These are phyloP conservation scores for Camellia granthamiana DNA, from an alignment of 148 eudicot species.

Conservation along the genomic window DNA sequence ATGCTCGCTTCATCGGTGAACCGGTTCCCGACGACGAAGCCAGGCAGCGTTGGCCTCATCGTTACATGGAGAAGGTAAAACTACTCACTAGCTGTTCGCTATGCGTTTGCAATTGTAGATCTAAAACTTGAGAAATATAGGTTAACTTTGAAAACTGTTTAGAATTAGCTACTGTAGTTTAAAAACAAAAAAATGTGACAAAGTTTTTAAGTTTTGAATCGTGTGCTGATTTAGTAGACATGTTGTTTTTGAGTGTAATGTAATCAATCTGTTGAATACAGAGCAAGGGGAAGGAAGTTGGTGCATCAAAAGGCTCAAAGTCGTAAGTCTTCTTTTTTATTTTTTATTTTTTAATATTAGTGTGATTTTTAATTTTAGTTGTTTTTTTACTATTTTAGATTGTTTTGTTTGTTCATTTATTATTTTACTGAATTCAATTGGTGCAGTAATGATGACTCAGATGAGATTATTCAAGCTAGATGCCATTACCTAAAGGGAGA, in stretches of 20 bases:
- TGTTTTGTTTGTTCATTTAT: neutral
- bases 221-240: neutral
- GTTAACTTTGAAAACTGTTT: no score
- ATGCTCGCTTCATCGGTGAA: constrained; percentile 38
- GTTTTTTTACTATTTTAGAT: neutral
- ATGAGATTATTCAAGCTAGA: constrained; percentile 30
- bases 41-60: constrained; percentile 45
- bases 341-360: neutral
- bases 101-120: neutral
- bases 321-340: neutral
- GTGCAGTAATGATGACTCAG: constrained; percentile 24
- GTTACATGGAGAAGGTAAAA: constrained; percentile 29
- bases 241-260: neutral
- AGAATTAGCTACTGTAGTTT: no score
- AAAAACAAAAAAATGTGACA: no score
- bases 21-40: constrained; percentile 42
- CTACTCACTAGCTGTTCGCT: neutral
- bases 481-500: constrained; percentile 47
- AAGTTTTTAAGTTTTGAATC: no score
- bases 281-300: neutral
- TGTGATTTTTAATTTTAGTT: neutral
- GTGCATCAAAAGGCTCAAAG: neutral
- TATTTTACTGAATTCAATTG: neutral
- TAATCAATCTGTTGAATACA: neutral
- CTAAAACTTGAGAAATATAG: neutral